Base-by-base conservation (phyloP, 1,139 yeast genomes). In the Geotrichum histeridarum region DNA sequence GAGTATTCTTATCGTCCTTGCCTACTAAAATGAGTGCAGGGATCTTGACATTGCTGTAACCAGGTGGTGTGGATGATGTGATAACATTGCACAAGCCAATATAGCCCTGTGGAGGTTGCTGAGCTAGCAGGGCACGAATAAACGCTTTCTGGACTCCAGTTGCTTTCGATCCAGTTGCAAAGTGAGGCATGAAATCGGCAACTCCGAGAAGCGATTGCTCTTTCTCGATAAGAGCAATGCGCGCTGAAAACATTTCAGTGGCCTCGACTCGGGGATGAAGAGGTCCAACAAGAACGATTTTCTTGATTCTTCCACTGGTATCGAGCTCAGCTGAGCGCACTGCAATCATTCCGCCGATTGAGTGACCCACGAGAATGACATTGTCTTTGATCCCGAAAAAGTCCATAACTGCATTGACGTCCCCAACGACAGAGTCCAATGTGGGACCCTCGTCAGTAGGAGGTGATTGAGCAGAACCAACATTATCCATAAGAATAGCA, bases 261-360 rank as follows among this genome's bases (percentile, higher is more conserved):
- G 63, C 51, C 12, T 43, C 46, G 17, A 53, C 57, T 4, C 62
- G 59, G 1, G 71, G 70, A 47, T 68, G 70, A 7, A 68, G 67
- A 4, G 71, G 70, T 14, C 68, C 69, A 38, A 68, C 52, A 17
- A 66, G 57, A 5, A 68, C 61, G 4, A 59, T 35, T 15, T 59
- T 58, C 1, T 45, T 50, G 22, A 53, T 51, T 2, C 42, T 45
- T 1, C 49, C 33, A 15, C 18, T 32, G 12, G 27, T n/a, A 17
- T 42, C 42, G 36, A 39, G 42, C 38, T 57, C 59, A 14, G 61
- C 61, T 15, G 64, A 57, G 47, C 63, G 63, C 53, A 62, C 61
- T 11, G 67, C 66, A 22, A 66, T 58, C 67, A 68, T 63, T 1
- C 71, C 71, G 2, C 70, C 68, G 70, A 68, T 67, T 1, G 71